Evolutionary conservation across 2,329 filamentous ascomycete genomes (phyloP), one percentile per base, ranked within the genome.

Genomic region (Cadophora gregata): DNA sequence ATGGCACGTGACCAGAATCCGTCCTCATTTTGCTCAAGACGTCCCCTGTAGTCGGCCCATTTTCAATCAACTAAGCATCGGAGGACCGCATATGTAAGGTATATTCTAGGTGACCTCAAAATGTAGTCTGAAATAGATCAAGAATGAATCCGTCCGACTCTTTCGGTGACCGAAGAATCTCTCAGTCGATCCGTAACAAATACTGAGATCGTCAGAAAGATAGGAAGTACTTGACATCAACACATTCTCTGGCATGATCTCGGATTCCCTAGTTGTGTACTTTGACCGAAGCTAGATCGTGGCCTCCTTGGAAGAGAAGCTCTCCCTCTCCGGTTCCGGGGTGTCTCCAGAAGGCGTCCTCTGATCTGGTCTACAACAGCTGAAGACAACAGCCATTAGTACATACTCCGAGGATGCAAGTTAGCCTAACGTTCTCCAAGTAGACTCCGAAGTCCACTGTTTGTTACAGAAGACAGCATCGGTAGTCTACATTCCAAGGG

Each of bases 1-100:
- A 55, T n/a, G 29, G 24, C 51, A 55, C 51, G 51, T 55, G 51
- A 55, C 51, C 19, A 55, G n/a, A 31, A 55, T 10, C 21, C 29
- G 4, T 21, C 29, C 51, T 55, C 29, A 6, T 21, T 21, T 19
- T 55, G 38, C 51, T 29, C 51, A 51, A n/a, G 19, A 21, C 42
- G 42, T 21, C 42, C 42, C 19, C 42, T 21, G 12, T 55, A 2
- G 29, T 36, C 51, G 31, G 51, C 51, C 51, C 31, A 29, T 55
- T 51, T 36, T 4, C 19, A 55, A 12, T 5, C 1, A 33, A 36
- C n/a, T n/a, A 55, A 21, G 29, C 16, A 6, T 36, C 29, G 19
- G 51, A 36, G 31, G 21, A 19, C 1, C 7, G 2, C 29, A 27
- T 12, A 55, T 55, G 9, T 33, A 19, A 14, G 19, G 29, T 27